phyloP scores from a whole-genome alignment of 1,284 basidiomycete genomes.

The Grifola frondosa region DNA sequence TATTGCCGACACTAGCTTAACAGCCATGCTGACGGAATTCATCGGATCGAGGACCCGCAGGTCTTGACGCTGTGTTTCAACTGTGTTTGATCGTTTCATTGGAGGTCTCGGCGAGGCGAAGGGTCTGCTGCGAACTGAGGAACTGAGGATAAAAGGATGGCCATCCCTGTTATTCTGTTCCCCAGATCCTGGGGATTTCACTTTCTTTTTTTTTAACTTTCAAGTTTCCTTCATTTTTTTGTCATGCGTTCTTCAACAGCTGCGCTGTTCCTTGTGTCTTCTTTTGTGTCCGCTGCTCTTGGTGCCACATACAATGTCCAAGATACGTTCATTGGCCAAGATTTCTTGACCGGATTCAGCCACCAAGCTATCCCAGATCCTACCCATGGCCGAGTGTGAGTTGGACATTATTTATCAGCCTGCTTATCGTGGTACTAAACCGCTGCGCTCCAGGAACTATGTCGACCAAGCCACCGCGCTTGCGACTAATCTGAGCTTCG shows the following conservation, averaged over 20 bases:
- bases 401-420: not conserved
- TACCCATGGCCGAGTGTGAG: conserved; percentile 64
- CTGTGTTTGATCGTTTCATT: too few species aligned
- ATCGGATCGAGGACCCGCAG: too few species aligned
- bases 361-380: conserved; percentile 57
- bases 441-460: conserved; percentile 31
- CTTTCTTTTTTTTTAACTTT: conserved; percentile 4
- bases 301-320: conserved; percentile 41
- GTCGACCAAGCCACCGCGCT: conserved; percentile 35
- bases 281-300: conserved; percentile 21
- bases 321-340: conserved; percentile 47
- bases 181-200: conserved; percentile 20
- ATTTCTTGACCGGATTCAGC: conserved; percentile 50
- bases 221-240: conserved; percentile 1
- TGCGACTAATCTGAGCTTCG: conserved; percentile 34
- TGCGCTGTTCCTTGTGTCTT: conserved; percentile 20
- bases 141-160: too few species aligned
- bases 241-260: conserved; percentile 24
- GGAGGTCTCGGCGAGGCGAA: too few species aligned
- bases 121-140: too few species aligned
- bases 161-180: conserved; percentile 4
- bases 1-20: too few species aligned
- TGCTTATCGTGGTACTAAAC: not conserved
- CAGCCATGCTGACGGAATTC: too few species aligned
- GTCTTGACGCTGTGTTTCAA: too few species aligned